Evolutionary conservation across 768 basidiomycete species (phyloP), one percentile per base, ranked within the genome.

Genomic region (Strobilomyces confusus): DNA sequence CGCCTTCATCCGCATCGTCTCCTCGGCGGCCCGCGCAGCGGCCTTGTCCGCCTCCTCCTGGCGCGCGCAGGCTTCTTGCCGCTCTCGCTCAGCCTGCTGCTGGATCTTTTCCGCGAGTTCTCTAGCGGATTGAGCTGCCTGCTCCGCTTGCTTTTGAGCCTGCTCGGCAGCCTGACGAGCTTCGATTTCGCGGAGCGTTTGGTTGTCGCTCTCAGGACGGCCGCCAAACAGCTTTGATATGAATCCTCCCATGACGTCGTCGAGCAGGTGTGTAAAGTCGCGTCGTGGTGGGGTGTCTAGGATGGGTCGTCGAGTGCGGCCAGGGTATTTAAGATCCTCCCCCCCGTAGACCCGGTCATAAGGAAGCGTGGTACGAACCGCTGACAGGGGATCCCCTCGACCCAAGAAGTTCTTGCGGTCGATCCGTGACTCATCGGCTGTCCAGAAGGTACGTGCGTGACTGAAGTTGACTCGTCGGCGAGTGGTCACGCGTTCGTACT

Each of bases 131-230:
- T 41, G 66, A 0, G 48, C 58, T 1, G 53, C 37, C 19, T 38
- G 6, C 19, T 38, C n/a, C 2, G 37, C 37, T n/a, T n/a, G 37
- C 13, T 41, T 41, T 41, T 13, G 40, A 4, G 40, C 29, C 20
- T 47, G 54, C 40, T 55, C 57, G 2, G 67, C 64, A 5, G 54
- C 49, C 15, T 45, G 54, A 14, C 55, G 58, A 5, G 54, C 60
- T 20, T 52, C 13, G 14, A 63, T 65, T 0, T 54, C 51, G 12
- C 36, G 40, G 14, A 59, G 0, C 20, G 57, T 62, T 2, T 60
- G 59, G 44, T 59, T 64, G 19, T 23, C 20, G 0, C 2, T 5
- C 6, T 51, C 48, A 9, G 62, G 62, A 3, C 48, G 30, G 9
- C 48, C 2, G 9, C 59, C 58, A 13, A 60, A 49, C 15, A 38